Base-by-base conservation (phyloP, 208 protist genomes). In the Trichomonas vaginalis region DNA sequence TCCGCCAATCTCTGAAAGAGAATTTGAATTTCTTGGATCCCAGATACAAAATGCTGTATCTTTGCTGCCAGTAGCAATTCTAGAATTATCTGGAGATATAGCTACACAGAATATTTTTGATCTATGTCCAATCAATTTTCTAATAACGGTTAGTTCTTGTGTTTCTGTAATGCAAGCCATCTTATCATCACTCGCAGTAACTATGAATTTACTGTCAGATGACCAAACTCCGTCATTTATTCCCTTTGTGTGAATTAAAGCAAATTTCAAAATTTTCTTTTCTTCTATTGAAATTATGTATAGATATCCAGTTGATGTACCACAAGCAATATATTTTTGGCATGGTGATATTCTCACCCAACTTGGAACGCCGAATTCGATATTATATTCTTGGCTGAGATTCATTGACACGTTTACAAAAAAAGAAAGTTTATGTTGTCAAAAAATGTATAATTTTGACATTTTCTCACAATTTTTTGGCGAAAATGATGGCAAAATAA, bases 51-150 rank as follows among this genome's bases (percentile, higher is more conserved):
- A 40, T 45, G 40, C 40, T 8, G 35, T 47, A 42, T 88, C 82
- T 40, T 48, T 48, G 35, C 40, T 27, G 35, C 82, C 82, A 23
- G 40, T 88, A 48, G n/a, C n/a, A 42, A 88, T 88, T 42, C 35
- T 88, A n/a, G 56, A 70, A n/a, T 88, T 88, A 27, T 47, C 82
- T 88, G 82, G 42, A 4, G 42, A 40, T 48, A 88, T 88, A 8
- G 35, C 82, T 42, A 48, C 42, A 17, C 82, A 40, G 27, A 96
- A 46, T 51, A 96, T n/a, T 97, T 97, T 95, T 97, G 95, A 95
- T 96, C 96, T 14, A 48, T 88, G 35, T 4, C 42, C 42, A 48
- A 48, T 40, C 40, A 48, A 48, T 88, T 40, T 48, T 27, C 35
- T 48, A 8, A 48, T 42, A 45, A 48, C 82, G 2, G 15, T 17